phyloP scores from a whole-genome alignment of 208 protist genomes.

The Crithidia bombi region DNA sequence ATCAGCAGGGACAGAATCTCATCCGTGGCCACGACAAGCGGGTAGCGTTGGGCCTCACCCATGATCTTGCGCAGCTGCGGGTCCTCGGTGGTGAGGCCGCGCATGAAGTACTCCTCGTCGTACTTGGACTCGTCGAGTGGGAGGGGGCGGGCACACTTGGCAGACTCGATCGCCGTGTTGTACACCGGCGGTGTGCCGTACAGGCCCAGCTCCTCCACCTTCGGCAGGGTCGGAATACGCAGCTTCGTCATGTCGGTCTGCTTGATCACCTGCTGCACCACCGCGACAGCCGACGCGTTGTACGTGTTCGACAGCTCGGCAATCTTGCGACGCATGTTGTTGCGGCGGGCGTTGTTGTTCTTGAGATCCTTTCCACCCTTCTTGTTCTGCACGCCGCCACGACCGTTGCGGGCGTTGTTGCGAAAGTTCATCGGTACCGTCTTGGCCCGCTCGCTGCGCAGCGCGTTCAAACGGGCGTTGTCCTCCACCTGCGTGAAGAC shows the following conservation, averaged over 20 bases:
- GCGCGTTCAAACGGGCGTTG: conserved; percentile 67
- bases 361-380: conserved; percentile 32
- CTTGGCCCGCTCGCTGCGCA: conserved; percentile 62
- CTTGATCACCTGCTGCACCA: conserved; percentile 39
- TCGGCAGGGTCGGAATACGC: conserved; percentile 36
- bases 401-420: conserved; percentile 36
- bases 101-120: conserved; percentile 37
- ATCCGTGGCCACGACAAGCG: conserved; percentile 79
- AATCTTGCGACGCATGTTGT: conserved; percentile 44
- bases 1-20: conserved; percentile 85
- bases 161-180: conserved; percentile 63
- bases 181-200: conserved; percentile 69
- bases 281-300: conserved; percentile 33
- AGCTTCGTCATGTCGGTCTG: conserved; percentile 56
- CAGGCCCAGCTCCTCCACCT: conserved; percentile 52
- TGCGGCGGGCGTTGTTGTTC: conserved; percentile 41
- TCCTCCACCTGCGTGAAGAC: conserved; percentile 73
- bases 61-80: conserved; percentile 60
- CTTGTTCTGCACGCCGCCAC: conserved; percentile 26
- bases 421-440: conserved; percentile 18
- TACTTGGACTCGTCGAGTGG: conserved; percentile 52
- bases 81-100: conserved; percentile 55
- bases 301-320: conserved; percentile 49
- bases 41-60: conserved; percentile 40
- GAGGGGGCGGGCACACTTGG: conserved; percentile 43